These are phyloP conservation scores for Alternaria atra DNA, from an alignment of 2,329 filamentous ascomycete species.

Conservation along the genomic window DNA sequence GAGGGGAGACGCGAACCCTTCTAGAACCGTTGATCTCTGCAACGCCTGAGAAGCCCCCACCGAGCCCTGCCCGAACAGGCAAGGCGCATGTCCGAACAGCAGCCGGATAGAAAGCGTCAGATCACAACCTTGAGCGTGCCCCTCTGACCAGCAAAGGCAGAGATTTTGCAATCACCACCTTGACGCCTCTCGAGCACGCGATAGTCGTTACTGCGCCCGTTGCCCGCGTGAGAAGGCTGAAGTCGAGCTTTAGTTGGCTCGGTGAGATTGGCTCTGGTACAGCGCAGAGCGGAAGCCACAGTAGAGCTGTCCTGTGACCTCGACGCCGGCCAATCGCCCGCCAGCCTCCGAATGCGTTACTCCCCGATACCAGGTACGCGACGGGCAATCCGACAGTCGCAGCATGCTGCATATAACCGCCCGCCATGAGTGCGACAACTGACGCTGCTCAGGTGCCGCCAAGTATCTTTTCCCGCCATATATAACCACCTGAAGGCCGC, in stretches of 20 bases:
- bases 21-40: conserved; percentile 22
- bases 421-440: conserved; percentile 32
- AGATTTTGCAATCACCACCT: conserved; percentile 16
- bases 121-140: conserved; percentile 14
- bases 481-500: conserved; percentile 13
- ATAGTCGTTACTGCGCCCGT: background rate
- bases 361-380: conserved; percentile 38
- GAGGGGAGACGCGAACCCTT: conserved; percentile 5
- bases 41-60: conserved; percentile 13
- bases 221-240: conserved; percentile 3
- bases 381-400: conserved; percentile 17
- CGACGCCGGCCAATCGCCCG: conserved; percentile 27
- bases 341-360: conserved; percentile 43
- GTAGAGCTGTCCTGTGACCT: conserved; percentile 25
- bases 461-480: conserved; percentile 3
- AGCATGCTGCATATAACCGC: conserved; percentile 16
- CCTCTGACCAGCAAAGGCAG: conserved; percentile 19
- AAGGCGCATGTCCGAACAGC: conserved; percentile 19
- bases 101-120: conserved; percentile 8
- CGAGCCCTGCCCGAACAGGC: conserved; percentile 11
- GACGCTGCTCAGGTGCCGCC: conserved; percentile 25
- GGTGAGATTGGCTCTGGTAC: conserved; percentile 10
- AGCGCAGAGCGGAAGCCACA: conserved; percentile 5
- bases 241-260: conserved; percentile 3
- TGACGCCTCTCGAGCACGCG: conserved; percentile 3